These are phyloP conservation scores for Arabis alpina DNA, from an alignment of 345 rosid genomes.

Conservation along the genomic window DNA sequence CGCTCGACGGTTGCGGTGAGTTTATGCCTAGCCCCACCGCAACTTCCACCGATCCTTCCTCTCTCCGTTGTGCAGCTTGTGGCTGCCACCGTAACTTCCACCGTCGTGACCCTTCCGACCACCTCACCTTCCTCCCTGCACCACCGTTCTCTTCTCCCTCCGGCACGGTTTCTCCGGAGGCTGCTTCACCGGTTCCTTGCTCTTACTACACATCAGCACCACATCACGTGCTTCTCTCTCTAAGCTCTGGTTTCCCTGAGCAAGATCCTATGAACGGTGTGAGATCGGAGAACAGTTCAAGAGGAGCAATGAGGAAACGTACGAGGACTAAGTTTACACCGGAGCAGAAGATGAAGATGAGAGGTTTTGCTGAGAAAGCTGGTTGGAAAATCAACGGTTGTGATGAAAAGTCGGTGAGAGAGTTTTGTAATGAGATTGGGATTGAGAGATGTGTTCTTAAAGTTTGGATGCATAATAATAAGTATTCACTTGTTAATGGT, in stretches of 20 bases:
- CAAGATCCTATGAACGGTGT: conserved; percentile 35
- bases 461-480: conserved; percentile 90
- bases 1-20: conserved; percentile 89
- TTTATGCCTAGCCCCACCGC: conserved; percentile 60
- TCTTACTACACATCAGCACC: conserved; percentile 71
- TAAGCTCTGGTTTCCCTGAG: conserved; percentile 52
- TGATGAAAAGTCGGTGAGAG: conserved; percentile 54
- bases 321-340: conserved; percentile 71
- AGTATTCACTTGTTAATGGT: conserved; percentile 52
- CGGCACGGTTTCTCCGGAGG: conserved; percentile 36
- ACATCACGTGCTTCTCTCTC: conserved; percentile 52
- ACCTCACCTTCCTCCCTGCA: conserved; percentile 27
- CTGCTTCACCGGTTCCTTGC: conserved; percentile 67
- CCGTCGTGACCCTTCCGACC: conserved; percentile 58
- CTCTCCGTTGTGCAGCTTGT: conserved; percentile 78
- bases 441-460: conserved; percentile 72
- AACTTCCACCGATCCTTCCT: conserved; percentile 49
- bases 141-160: conserved; percentile 40
- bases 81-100: conserved; percentile 97
- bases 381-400: conserved; percentile 75
- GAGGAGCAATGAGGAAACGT: conserved; percentile 52
- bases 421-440: conserved; percentile 65
- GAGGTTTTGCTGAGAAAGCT: conserved; percentile 61
- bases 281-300: conserved; percentile 38
- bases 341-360: conserved; percentile 77